These are phyloP conservation scores for Ceriops decandra DNA, from an alignment of 345 rosid species.

Conservation along the genomic window DNA sequence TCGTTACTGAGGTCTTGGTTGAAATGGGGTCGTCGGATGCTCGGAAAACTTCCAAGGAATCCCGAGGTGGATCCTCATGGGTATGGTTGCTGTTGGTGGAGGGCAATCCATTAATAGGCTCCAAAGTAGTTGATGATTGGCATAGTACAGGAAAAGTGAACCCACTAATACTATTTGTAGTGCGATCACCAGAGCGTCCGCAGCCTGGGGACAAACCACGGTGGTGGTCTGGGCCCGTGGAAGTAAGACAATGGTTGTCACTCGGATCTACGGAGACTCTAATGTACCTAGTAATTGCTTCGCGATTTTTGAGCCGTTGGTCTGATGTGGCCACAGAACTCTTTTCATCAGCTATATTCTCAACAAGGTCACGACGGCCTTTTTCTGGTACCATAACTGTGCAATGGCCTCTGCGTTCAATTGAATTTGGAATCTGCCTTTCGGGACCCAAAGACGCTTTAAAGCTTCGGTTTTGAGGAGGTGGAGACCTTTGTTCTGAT, in stretches of 20 bases:
- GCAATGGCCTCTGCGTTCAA: neutral
- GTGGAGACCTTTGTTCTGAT: conserved; percentile 32
- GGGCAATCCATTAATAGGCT: conserved; percentile 16
- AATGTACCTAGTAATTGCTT: conserved; percentile 6
- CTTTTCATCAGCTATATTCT: neutral
- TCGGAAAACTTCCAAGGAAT: conserved; percentile 54
- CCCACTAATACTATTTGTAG: conserved; percentile 16
- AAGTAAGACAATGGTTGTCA: conserved; percentile 15
- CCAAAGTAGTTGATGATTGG: conserved; percentile 20
- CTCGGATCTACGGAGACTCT: conserved; percentile 18
- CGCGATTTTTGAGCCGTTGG: conserved; percentile 18
- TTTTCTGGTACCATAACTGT: neutral
- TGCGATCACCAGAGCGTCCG: conserved; percentile 11
- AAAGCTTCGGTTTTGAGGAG: conserved; percentile 5
- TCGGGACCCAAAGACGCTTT: neutral
- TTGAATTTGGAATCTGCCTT: conserved; percentile 1
- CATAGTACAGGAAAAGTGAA: conserved; percentile 52
- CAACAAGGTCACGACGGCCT: neutral
- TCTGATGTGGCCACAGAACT: conserved; percentile 9
- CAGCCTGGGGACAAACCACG: conserved; percentile 22
- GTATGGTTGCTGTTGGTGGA: neutral
- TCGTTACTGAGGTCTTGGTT: conserved; percentile 6
- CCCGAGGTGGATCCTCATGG: conserved; percentile 46
- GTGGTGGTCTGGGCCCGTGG: conserved; percentile 11
- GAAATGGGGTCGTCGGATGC: conserved; percentile 22